phyloP scores from a whole-genome alignment of 2,329 filamentous ascomycete genomes.

The Fusarium sterilihyphosum region DNA sequence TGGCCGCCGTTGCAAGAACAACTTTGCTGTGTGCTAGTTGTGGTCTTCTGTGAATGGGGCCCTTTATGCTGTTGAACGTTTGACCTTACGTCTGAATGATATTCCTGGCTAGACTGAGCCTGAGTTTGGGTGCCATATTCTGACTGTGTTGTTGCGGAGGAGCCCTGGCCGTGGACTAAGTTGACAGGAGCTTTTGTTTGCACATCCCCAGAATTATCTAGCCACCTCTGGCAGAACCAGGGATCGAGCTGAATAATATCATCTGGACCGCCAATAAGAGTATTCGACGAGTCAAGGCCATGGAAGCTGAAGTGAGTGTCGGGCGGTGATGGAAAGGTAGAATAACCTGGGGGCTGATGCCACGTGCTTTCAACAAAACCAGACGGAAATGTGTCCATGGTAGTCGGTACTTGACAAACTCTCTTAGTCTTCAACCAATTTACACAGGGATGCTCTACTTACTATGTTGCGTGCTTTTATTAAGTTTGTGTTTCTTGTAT shows the following conservation, averaged over 20 bases:
- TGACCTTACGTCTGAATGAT: neutral
- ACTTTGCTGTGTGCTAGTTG: neutral
- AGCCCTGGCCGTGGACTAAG: neutral
- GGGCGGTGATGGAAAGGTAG: neutral
- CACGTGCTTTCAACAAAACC: neutral
- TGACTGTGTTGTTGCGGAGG: too few species aligned
- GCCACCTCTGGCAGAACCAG: neutral
- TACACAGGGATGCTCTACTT: rapidly evolving
- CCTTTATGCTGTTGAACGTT: neutral
- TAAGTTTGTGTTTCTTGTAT: neutral
- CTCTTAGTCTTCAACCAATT: neutral
- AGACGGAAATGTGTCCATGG: neutral
- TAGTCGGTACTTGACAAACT: neutral
- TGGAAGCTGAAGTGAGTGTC: neutral
- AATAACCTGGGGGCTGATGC: neutral
- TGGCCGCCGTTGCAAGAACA: neutral
- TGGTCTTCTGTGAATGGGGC: rapidly evolving
- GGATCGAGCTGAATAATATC: neutral
- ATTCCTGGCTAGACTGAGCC: neutral
- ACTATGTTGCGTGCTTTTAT: neutral
- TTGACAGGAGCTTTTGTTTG: neutral
- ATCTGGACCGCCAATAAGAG: rapidly evolving
- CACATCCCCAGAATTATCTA: neutral
- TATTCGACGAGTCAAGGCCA: rapidly evolving
- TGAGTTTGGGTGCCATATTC: too few species aligned